Base-by-base conservation (phyloP, 345 rosid species). In the Eucalyptus sp. region DNA sequence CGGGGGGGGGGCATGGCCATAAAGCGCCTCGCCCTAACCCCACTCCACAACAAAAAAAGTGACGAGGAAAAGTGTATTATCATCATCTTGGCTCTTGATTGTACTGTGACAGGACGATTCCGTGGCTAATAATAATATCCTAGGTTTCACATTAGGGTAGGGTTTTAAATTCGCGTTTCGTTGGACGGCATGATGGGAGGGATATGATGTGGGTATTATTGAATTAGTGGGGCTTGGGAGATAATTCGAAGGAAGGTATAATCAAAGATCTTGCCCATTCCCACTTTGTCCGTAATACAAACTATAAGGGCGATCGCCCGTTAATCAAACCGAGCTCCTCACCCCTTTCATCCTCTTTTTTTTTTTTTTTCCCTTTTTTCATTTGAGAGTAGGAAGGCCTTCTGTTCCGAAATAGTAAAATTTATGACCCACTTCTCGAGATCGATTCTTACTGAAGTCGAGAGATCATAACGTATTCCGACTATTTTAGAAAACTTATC, bases 351-450 rank as follows among this genome's bases (percentile, higher is more conserved):
- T 11, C 46, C 8, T 37, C 2, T 24, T 10, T 11, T 3, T 51
- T 0, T 3, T 10, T 24, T 24, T 11, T 3, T 51, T 0, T 1
- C 58, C 5, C n/a, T 68, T 66, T 8, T 66, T 8, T 17, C 79
- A 31, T n/a, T 66, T 8, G 22, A 66, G 11, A 31, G 43, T 3
- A 52, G 4, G 58, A 52, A 52, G 25, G 24, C 10, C 24, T 52
- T 52, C 20, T 52, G 24, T 7, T 18, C 10, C 5, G 10, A 52
- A 52, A 2, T 3, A 52, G 2, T 20, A 52, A 3, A 52, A 52
- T 52, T 8, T 20, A 52, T 18, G 58, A 52, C 2, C 24, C 10
- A 52, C 18, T 52, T 52, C 24, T 52, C 24, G 1, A 52, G 24
- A 52, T 52, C 0, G 5, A 52, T 52, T 52, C 25, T 52, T 52